These are phyloP conservation scores for Neofusicoccum umdonicola DNA, from an alignment of 2,329 filamentous ascomycete genomes.

Conservation along the genomic window DNA sequence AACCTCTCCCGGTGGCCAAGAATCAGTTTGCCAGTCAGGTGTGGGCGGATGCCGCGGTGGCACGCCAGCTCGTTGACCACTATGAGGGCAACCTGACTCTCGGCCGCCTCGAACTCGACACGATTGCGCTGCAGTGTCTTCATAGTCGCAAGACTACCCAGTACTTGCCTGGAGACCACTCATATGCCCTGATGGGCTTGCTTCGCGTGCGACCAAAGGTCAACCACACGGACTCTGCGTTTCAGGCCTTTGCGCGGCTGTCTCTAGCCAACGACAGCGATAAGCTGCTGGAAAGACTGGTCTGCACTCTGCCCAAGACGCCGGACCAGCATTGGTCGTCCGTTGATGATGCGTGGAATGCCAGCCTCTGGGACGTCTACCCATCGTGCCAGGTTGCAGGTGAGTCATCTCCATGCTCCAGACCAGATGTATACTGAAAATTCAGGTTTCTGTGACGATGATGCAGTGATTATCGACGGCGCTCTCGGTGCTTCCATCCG, in stretches of 20 bases:
- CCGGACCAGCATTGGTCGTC: slow-evolving; percentile 40
- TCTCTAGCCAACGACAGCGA: slow-evolving; percentile 48
- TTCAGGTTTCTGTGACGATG: slow-evolving; percentile 31
- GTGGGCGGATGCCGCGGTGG: slow-evolving; percentile 40
- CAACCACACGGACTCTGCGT: slow-evolving; percentile 40
- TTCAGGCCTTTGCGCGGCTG: slow-evolving; percentile 49
- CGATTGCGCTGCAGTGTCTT: slow-evolving; percentile 42
- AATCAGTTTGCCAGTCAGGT: slow-evolving; percentile 41
- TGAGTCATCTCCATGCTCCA: slow-evolving; percentile 20
- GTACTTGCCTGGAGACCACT: slow-evolving; percentile 41
- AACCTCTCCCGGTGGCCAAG: slow-evolving; percentile 33
- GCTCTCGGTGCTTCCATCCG: slow-evolving; percentile 41
- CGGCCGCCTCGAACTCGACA: slow-evolving; percentile 42
- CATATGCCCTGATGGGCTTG: slow-evolving; percentile 50
- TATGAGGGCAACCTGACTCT: slow-evolving; percentile 44
- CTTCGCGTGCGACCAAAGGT: slow-evolving; percentile 41
- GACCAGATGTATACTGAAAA: too few relatives aligned
- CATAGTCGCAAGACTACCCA: slow-evolving; percentile 37
- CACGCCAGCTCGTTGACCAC: slow-evolving; percentile 47
- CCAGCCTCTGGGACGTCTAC: slow-evolving; percentile 47
- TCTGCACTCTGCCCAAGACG: slow-evolving; percentile 41
- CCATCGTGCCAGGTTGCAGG: slow-evolving; percentile 43
- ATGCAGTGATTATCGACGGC: slow-evolving; percentile 47
- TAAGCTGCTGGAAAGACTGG: slow-evolving; percentile 45
- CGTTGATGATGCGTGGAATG: slow-evolving; percentile 41